These are phyloP conservation scores for Fusarium equiseti DNA, from an alignment of 2,329 filamentous ascomycete genomes.

Conservation along the genomic window DNA sequence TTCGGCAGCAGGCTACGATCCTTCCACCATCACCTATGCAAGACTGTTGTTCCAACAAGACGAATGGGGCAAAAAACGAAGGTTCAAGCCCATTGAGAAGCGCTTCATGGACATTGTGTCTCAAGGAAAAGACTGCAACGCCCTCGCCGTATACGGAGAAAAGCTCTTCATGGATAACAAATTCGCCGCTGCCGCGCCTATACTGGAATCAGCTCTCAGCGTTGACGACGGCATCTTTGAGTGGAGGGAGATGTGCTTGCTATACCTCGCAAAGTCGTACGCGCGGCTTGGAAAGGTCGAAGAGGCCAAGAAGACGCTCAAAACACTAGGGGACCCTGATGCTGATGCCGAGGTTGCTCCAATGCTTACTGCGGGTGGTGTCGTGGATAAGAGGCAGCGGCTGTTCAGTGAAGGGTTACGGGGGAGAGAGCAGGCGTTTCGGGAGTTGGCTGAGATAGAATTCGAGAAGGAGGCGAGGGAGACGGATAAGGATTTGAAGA, in stretches of 20 bases:
- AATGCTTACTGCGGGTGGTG: slow-evolving; percentile 40
- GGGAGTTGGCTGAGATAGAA: slow-evolving; percentile 48
- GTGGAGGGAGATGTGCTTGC: slow-evolving; percentile 45
- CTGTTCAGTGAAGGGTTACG: slow-evolving; percentile 46
- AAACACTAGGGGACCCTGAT: slow-evolving; percentile 41
- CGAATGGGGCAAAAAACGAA: slow-evolving; percentile 36
- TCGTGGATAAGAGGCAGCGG: slow-evolving; percentile 42
- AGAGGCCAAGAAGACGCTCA: slow-evolving; percentile 45
- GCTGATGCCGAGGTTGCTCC: slow-evolving; percentile 48
- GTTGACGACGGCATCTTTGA: slow-evolving; percentile 40
- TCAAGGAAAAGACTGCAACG: slow-evolving; percentile 51
- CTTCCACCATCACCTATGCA: slow-evolving; percentile 50
- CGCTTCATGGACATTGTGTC: slow-evolving; percentile 51
- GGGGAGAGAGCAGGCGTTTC: slow-evolving; percentile 46
- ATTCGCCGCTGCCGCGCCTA: slow-evolving; percentile 39
- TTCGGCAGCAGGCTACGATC: slow-evolving; percentile 47
- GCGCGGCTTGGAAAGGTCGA: slow-evolving; percentile 36
- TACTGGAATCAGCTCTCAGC: slow-evolving; percentile 46
- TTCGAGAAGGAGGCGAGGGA: slow-evolving; percentile 41
- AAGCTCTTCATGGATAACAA: slow-evolving; percentile 43
- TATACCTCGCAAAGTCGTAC: slow-evolving; percentile 46
- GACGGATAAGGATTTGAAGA: slow-evolving; percentile 21
- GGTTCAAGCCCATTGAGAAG: slow-evolving; percentile 38
- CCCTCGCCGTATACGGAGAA: slow-evolving; percentile 52
- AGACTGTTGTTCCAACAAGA: slow-evolving; percentile 39